Percentiles rank a stretch among this genome's conserved stretches.
phyloP scores from a whole-genome alignment of 305 asterid genomes.

The Striga hermonthica region DNA sequence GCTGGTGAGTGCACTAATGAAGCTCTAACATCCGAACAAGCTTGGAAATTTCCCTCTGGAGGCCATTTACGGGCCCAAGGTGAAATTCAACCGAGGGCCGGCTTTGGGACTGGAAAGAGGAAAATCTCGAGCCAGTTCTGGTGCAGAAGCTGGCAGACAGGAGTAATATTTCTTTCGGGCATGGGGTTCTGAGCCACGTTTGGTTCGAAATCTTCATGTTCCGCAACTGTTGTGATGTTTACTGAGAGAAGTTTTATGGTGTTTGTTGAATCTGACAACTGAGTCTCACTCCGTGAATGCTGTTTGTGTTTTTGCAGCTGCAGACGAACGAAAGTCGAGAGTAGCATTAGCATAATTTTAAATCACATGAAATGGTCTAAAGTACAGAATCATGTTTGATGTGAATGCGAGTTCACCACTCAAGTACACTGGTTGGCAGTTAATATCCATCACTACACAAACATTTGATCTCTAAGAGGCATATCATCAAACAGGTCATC shows the following conservation, averaged over 20 bases:
- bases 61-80: slow-evolving; percentile 77
- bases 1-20: slow-evolving; percentile 66
- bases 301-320: no score
- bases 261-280: no score
- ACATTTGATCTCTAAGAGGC: neutral
- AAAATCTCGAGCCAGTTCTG: slow-evolving; percentile 65
- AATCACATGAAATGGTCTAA: neutral
- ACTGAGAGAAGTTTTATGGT: neutral
- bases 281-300: no score
- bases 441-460: no score
- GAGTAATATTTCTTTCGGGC: slow-evolving; percentile 59
- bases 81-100: slow-evolving; percentile 75
- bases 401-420: neutral
- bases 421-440: no score
- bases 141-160: slow-evolving; percentile 85
- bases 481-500: neutral
- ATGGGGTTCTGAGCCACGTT: slow-evolving; percentile 51
- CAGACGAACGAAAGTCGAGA: neutral
- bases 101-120: slow-evolving; percentile 96
- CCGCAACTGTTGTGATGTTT: neutral
- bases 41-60: slow-evolving; percentile 57
- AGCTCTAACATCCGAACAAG: slow-evolving; percentile 83
- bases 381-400: neutral
- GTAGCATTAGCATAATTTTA: neutral
- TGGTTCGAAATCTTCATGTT: slow-evolving; percentile 37